These are phyloP conservation scores for Talaromyces albobiverticillius DNA, from an alignment of 2,329 filamentous ascomycete species.

Conservation along the genomic window DNA sequence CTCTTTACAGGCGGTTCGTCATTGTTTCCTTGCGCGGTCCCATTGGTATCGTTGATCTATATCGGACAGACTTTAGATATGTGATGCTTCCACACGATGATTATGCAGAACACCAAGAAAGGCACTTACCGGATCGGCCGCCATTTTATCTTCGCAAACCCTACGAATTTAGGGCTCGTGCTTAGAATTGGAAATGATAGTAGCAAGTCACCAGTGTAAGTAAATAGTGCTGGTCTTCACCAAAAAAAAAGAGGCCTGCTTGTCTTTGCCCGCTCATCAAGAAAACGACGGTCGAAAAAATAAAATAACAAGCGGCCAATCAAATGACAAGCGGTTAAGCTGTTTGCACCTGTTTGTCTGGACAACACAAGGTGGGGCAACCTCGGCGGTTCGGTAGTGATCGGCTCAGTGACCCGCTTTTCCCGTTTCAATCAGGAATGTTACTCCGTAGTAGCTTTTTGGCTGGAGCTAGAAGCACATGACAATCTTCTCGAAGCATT, in stretches of 20 bases:
- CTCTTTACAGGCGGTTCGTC: slow-evolving; percentile 57
- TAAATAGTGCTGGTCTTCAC: background rate
- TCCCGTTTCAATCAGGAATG: slow-evolving; percentile 1
- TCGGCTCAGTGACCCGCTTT: background rate
- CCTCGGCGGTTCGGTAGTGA: background rate
- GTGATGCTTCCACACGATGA: background rate
- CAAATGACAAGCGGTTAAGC: background rate
- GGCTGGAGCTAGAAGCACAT: slow-evolving; percentile 14
- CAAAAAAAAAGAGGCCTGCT: background rate
- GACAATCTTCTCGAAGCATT: slow-evolving; percentile 13
- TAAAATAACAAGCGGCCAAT: slow-evolving; percentile 4
- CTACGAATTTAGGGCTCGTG: background rate
- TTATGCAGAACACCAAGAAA: no score
- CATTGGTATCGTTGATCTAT: slow-evolving; percentile 18
- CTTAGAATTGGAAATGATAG: background rate
- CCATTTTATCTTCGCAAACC: background rate
- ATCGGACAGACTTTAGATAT: background rate
- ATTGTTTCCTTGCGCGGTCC: slow-evolving; percentile 22
- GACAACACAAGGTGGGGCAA: background rate
- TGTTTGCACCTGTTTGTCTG: slow-evolving; percentile 11
- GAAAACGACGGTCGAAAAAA: background rate
- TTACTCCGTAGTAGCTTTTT: background rate
- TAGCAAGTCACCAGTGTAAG: background rate
- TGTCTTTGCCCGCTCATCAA: background rate
- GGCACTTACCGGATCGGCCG: slow-evolving; percentile 1